Evolutionary conservation across 768 basidiomycete species (phyloP).

Genomic region (Serendipita vermifera): DNA sequence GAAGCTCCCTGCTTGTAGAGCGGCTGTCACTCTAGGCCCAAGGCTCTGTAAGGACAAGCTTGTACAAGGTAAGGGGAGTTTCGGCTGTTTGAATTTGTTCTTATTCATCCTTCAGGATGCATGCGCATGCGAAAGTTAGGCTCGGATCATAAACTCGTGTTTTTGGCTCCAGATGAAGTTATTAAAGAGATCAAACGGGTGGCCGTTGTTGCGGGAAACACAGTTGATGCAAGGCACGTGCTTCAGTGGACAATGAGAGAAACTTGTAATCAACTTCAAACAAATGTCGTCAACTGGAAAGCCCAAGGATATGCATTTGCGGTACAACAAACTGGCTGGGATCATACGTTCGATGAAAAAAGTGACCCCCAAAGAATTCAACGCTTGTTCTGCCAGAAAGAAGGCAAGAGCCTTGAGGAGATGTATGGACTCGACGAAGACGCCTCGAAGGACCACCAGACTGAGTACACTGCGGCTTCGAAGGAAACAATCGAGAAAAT

Average conservation of each 20-base stretch:
- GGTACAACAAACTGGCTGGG: neutral
- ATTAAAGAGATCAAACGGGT: no score
- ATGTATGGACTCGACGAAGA: neutral
- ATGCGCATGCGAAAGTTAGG: constrained; percentile 44
- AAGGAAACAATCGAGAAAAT: neutral
- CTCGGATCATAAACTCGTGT: constrained; percentile 33
- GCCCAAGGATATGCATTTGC: constrained; percentile 24
- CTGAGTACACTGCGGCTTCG: no score
- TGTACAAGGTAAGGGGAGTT: constrained; percentile 38
- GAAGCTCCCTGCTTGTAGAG: constrained; percentile 34
- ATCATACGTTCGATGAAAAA: neutral
- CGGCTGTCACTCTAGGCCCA: constrained; percentile 38
- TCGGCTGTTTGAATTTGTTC: constrained; percentile 12
- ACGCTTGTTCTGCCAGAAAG: neutral
- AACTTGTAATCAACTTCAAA: constrained; percentile 32
- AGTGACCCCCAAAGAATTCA: neutral
- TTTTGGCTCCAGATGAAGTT: constrained; percentile 34
- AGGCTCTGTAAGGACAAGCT: constrained; percentile 44
- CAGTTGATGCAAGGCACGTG: constrained; percentile 23
- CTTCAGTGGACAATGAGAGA: constrained; percentile 34
- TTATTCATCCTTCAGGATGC: constrained; percentile 26
- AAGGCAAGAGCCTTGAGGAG: neutral
- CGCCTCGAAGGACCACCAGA: no score
- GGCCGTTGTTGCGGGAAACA: constrained; percentile 23
- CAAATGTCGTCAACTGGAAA: constrained; percentile 30